Base-by-base conservation (phyloP, 148 eudicot genomes). In the Camellia japonica region DNA sequence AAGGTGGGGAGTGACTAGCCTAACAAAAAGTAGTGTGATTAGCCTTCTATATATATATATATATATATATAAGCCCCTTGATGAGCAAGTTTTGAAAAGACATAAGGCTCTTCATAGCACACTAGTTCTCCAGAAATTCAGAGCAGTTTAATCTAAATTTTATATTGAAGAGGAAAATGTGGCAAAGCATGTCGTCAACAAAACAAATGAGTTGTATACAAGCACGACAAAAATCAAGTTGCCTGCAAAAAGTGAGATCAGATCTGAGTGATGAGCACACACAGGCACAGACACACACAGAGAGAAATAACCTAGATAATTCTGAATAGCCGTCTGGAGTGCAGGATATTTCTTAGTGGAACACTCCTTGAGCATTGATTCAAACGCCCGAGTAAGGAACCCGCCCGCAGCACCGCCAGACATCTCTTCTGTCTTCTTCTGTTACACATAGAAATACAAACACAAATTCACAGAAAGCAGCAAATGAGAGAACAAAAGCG, bases 371-470 rank as follows among this genome's bases (percentile, higher is more conserved):
- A 92, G 97, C 97, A 97, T 97, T 13, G 90, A 88, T 84, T 97
- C 99, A 65, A 92, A 97, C 58, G 97, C 94, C 78, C 99, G 90
- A 51, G 92, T 90, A 7, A 97, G 86, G 68, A 97, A 97, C 2
- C 98, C 98, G 4, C 98, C 99, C 19, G 99, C 99, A 67, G 97
- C 99, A 69, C 93, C 95, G 30, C 94, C 97, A 79, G 97, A 94
- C 98, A 95, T 94, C 68, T 77, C 55, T 64, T 38, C 62, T 76
- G 12, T 30, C 38, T 30, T 30, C 38, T 30, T 30, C 38, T 30
- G 38, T 30, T 30, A 30, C 38, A 30, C 38, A 30, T 30, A 30
- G 1, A 30, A 30, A 30, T 1, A 30, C 38, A 30, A 30, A 30
- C 1, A 30, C 38, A 30, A 30, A 30, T 30, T 20, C n/a, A 54